Percentiles rank a stretch among this genome's conserved stretches.
These are phyloP conservation scores for Nepenthes gracilis DNA, from an alignment of 148 eudicot genomes.

Conservation along the genomic window DNA sequence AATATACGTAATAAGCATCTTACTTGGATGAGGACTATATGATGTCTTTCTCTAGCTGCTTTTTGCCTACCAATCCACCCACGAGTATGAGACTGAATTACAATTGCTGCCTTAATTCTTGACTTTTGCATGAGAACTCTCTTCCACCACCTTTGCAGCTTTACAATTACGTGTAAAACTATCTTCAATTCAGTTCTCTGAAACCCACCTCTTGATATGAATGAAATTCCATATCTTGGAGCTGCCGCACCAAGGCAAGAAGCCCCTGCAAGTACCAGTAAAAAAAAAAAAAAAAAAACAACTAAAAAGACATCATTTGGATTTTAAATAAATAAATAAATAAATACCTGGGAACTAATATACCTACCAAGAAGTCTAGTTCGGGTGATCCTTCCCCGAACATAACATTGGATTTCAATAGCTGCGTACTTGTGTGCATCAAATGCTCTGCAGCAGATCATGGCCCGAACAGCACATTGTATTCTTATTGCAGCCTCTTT, in stretches of 20 bases:
- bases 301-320: background rate
- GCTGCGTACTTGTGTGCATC: conserved; percentile 34
- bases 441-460: conserved; percentile 22
- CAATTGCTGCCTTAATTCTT: conserved; percentile 29
- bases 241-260: conserved; percentile 19
- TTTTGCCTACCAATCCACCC: conserved; percentile 38
- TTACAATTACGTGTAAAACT: conserved; percentile 34
- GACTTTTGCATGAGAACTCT: conserved; percentile 15
- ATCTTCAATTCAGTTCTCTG: conserved; percentile 24
- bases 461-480: conserved; percentile 38
- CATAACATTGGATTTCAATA: conserved; percentile 48
- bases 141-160: conserved; percentile 86
- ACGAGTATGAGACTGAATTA: conserved; percentile 62
- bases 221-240: conserved; percentile 1
- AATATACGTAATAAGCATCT: conserved; percentile 3
- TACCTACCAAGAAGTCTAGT: conserved; percentile 12
- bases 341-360: background rate
- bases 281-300: background rate
- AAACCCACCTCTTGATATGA: conserved; percentile 9
- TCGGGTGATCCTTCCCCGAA: conserved; percentile 55
- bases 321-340: background rate
- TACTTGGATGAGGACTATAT: conserved; percentile 46
- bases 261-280: conserved; percentile 35
- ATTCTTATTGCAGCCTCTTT: conserved; percentile 46
- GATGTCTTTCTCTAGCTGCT: conserved; percentile 20